Conservation (phyloP, 345 rosid genomes). For the Zanthoxylum bungeanum region DNA sequence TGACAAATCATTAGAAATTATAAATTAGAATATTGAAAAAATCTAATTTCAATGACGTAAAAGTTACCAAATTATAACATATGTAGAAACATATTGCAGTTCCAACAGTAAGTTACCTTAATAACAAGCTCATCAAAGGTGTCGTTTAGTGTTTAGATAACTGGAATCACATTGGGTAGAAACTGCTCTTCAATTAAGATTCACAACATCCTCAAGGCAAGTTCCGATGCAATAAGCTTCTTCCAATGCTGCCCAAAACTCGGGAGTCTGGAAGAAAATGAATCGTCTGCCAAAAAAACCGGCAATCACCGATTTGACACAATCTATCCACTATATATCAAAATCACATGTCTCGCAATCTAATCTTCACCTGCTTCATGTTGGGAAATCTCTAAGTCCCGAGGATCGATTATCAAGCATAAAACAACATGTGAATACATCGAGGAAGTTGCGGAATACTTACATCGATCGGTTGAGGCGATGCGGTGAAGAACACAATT, state of each 20-base stretch:
- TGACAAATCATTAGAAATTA: slow-evolving; percentile 28
- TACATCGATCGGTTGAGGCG: too few species aligned
- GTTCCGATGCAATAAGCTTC: slow-evolving; percentile 92
- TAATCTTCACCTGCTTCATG: too few species aligned
- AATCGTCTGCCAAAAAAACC: slow-evolving; percentile 91
- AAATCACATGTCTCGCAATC: too few species aligned
- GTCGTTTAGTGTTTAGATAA: slow-evolving; percentile 42
- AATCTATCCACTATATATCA: slow-evolving; percentile 29
- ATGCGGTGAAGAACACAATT: too few species aligned
- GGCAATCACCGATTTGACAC: slow-evolving; percentile 59
- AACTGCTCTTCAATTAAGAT: slow-evolving; percentile 85
- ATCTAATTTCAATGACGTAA: too few species aligned
- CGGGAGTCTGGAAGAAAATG: slow-evolving; percentile 99
- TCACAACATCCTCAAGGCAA: slow-evolving; percentile 76
- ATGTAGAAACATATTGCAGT: too few species aligned
- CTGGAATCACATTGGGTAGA: slow-evolving; percentile 41
- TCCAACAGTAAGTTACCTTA: slow-evolving; percentile 46
- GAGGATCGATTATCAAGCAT: too few species aligned
- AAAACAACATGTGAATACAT: too few species aligned
- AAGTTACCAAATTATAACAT: too few species aligned
- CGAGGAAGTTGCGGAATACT: too few species aligned
- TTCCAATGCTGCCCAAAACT: slow-evolving; percentile 99
- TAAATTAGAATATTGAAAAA: slow-evolving; percentile 12
- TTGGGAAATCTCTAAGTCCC: too few species aligned
- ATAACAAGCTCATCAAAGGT: slow-evolving; percentile 67